These are phyloP conservation scores for Marchantia paleacea DNA, from an alignment of 225 moss, liverwort and hornwort species.

Conservation along the genomic window DNA sequence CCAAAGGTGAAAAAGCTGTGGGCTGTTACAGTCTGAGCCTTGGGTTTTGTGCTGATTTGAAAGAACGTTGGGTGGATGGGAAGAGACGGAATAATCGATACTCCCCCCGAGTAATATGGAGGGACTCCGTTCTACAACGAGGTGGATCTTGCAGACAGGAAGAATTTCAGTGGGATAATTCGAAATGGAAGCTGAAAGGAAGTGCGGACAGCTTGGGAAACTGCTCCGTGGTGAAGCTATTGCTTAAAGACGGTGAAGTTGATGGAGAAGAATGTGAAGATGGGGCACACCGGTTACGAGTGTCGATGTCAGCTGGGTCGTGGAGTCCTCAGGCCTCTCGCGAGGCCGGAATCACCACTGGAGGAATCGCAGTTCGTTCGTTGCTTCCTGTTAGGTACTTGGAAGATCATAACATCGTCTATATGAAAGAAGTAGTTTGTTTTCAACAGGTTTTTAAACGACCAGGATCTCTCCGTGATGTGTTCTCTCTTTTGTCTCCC, in stretches of 20 bases:
- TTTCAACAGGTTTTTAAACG: not conserved
- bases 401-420: not conserved
- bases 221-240: conserved; percentile 36
- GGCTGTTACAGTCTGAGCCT: conserved; percentile 3
- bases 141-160: conserved; percentile 12
- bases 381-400: conserved; percentile 28
- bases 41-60: conserved; percentile 17
- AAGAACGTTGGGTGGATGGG: not conserved
- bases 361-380: conserved; percentile 40
- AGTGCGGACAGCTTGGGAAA: conserved; percentile 36
- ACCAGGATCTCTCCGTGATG: not conserved
- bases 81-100: not conserved
- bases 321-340: conserved; percentile 46
- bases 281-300: conserved; percentile 28
- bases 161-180: conserved; percentile 37
- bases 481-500: not conserved
- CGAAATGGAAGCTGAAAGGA: conserved; percentile 39
- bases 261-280: not conserved
- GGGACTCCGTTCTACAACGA: not conserved
- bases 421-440: not conserved
- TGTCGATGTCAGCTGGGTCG: conserved; percentile 49
- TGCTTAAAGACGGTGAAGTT: not conserved
- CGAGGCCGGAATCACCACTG: conserved; percentile 33
- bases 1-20: not conserved
- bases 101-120: not conserved